Evolutionary conservation across 1,139 yeast genomes (phyloP).

Genomic region (Kluyveromyces sp.): DNA sequence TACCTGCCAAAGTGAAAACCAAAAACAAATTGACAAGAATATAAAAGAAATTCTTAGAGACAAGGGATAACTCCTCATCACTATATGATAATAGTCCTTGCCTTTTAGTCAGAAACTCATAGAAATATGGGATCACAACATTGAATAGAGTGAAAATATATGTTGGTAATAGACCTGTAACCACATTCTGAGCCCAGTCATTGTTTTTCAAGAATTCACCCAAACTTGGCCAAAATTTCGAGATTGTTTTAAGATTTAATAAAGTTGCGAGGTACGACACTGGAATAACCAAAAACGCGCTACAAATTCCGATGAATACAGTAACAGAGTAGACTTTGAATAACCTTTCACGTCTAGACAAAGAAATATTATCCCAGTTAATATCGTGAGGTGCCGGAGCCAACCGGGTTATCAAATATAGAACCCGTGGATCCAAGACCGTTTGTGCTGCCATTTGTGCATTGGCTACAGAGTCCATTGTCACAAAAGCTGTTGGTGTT

Average conservation of each 20-base stretch:
- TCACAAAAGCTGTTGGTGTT: conserved; percentile 66
- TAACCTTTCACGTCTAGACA: conserved; percentile 48
- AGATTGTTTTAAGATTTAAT: conserved; percentile 61
- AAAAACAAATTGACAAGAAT: conserved; percentile 70
- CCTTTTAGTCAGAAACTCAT: conserved; percentile 54
- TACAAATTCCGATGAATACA: conserved; percentile 50
- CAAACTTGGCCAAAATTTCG: conserved; percentile 64
- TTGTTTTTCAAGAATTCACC: conserved; percentile 53
- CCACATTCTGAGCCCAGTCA: conserved; percentile 62
- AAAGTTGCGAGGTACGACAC: conserved; percentile 70
- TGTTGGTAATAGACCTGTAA: conserved; percentile 71
- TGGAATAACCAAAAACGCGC: conserved; percentile 58
- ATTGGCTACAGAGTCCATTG: conserved; percentile 78
- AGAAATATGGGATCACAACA: conserved; percentile 59
- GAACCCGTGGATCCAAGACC: conserved; percentile 67
- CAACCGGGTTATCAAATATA: conserved; percentile 56
- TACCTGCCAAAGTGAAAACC: conserved; percentile 75
- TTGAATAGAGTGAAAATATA: conserved; percentile 64
- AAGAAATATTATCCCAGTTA: conserved; percentile 64
- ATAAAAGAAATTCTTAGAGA: conserved; percentile 70
- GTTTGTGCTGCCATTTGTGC: conserved; percentile 87
- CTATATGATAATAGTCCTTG: conserved; percentile 72
- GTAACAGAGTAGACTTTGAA: conserved; percentile 55
- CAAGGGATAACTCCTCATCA: conserved; percentile 66
- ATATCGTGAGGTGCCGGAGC: conserved; percentile 83